Base-by-base conservation (phyloP, 805 yeast genomes). In the Blastobotrys peoriensis region DNA sequence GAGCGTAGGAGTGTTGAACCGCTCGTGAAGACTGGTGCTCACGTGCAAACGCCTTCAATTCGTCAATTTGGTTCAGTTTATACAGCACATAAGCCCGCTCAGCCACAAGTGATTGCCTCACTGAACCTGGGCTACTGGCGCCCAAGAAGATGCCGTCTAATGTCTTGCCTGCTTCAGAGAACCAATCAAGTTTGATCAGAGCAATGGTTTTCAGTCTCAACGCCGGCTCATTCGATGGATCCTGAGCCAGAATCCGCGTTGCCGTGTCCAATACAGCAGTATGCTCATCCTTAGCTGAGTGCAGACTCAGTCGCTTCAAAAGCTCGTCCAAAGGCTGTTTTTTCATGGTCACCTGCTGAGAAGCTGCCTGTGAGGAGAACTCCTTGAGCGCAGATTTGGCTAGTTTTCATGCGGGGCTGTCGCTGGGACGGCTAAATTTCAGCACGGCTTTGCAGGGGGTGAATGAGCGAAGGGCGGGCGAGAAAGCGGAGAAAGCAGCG, bases 71-170 rank as follows among this genome's bases (percentile, higher is more conserved):
- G 17, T 81, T 84, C 4, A 73, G 54, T 50, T 79, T 76, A 62
- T 83, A 83, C 55, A 71, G 71, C 5, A 79, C 66, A 54, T 83
- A 83, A 2, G 81, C 78, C 22, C 68, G 65, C 55, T 78, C 85
- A 41, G 75, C 56, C 4, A 56, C 50, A 33, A 42, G 33, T 27
- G 40, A 40, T 21, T 43, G 36, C 3, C 19, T 36, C 6, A 34
- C 20, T 16, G 19, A 45, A 1, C 33, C 20, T n/a, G n/a, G n/a
- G 30, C 9, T 3, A 8, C 28, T 19, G 4, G 38, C 35, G 25
- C 34, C 39, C 44, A 13, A 34, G 23, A 6, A 33, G 40, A 3
- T 37, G 33, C 67, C 60, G n/a, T 63, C 56, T 39, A 78, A 53
- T 30, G 74, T 52, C 43, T 69, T 64, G 16, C 62, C 52, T 0